Evolutionary conservation across 257 asterid genomes (phyloP).

Genomic region (Solanum corneliomulleri): DNA sequence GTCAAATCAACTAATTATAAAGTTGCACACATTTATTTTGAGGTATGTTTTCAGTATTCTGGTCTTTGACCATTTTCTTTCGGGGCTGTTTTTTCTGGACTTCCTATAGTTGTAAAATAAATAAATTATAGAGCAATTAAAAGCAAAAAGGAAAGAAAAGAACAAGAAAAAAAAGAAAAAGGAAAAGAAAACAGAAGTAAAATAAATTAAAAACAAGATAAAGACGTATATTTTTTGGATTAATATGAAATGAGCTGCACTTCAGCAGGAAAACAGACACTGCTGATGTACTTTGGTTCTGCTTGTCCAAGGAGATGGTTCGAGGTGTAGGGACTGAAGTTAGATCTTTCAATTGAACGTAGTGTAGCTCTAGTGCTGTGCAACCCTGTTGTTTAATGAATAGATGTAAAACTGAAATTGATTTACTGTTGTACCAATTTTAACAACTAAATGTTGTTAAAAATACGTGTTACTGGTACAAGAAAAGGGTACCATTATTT

Average conservation of each 20-base stretch:
- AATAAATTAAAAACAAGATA: not conserved
- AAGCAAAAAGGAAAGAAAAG: not conserved
- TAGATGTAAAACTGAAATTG: not conserved
- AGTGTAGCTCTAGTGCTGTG: not conserved
- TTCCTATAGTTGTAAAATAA: not conserved
- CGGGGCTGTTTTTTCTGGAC: not conserved
- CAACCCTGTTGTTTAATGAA: not conserved
- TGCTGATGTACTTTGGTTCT: not conserved
- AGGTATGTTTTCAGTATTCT: conserved; percentile 20
- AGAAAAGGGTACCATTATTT: not conserved
- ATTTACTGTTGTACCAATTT: not conserved
- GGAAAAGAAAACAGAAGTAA: not conserved
- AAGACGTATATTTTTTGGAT: not conserved
- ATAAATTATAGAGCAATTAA: not conserved
- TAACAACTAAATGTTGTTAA: not conserved
- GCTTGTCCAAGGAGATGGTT: not conserved
- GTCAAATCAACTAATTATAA: conserved; percentile 5
- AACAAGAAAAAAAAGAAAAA: not conserved
- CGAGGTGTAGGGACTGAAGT: not conserved
- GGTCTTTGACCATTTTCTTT: not conserved
- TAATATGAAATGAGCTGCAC: not conserved
- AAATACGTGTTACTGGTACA: not conserved
- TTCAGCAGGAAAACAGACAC: not conserved
- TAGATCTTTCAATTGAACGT: not conserved
- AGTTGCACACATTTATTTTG: conserved; percentile 31